These are phyloP conservation scores for Ajuga chamaepitys DNA, from an alignment of 257 asterid genomes.

Conservation along the genomic window DNA sequence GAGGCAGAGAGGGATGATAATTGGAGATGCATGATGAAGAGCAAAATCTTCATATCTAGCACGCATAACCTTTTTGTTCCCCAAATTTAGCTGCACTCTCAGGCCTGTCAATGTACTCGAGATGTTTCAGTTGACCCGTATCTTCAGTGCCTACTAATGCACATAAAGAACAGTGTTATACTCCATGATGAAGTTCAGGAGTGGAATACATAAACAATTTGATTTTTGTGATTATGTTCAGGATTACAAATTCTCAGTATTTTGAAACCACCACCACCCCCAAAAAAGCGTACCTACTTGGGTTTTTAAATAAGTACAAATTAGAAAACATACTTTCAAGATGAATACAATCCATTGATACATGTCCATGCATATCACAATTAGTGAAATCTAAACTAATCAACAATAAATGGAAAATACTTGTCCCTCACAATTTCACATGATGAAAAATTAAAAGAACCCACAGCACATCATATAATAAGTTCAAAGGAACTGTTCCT, in stretches of 20 bases:
- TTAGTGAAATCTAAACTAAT: neutral
- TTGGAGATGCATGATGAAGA: neutral
- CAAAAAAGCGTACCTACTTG: neutral
- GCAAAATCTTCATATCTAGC: neutral
- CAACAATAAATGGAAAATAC: neutral
- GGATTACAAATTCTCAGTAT: neutral
- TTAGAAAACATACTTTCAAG: neutral
- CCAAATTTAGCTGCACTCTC: slow-evolving; percentile 15
- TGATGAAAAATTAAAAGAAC: neutral
- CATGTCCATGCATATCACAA: neutral
- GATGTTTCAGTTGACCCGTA: slow-evolving; percentile 14
- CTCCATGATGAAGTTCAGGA: neutral
- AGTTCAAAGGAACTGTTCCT: neutral
- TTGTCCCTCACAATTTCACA: neutral
- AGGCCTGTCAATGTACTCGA: slow-evolving; percentile 10
- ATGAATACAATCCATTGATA: neutral
- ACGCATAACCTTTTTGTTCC: slow-evolving; percentile 17
- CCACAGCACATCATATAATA: neutral
- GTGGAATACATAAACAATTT: neutral
- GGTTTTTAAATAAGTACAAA: neutral
- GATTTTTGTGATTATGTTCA: neutral
- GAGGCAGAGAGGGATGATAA: neutral
- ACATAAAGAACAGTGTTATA: neutral
- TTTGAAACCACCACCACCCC: neutral
- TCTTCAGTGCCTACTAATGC: slow-evolving; percentile 18